phyloP scores from a whole-genome alignment of 257 asterid genomes.

The Misopates orontium region DNA sequence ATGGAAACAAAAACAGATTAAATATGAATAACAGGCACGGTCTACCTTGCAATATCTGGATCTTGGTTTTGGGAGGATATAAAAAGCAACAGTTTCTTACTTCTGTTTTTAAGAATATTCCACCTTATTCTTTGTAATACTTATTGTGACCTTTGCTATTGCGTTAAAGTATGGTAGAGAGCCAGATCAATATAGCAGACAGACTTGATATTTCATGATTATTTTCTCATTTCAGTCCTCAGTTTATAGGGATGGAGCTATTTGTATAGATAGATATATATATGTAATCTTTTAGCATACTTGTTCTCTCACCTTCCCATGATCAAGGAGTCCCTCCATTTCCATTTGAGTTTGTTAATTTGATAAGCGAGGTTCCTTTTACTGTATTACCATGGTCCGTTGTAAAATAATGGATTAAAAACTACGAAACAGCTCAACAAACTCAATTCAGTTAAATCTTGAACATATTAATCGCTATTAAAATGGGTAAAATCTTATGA shows the following conservation, averaged over 20 bases:
- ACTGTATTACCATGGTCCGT: not conserved
- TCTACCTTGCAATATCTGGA: not conserved
- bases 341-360: not conserved
- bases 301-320: constrained; percentile 10
- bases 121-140: not conserved
- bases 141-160: not conserved
- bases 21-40: not conserved
- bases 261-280: not conserved
- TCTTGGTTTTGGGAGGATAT: not conserved
- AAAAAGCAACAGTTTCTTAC: not conserved
- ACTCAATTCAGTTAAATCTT: not conserved
- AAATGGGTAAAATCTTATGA: not conserved
- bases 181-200: constrained; percentile 8
- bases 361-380: not conserved
- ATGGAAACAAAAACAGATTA: not conserved
- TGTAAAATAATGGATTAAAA: not conserved
- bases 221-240: not conserved
- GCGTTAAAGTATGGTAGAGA: not conserved
- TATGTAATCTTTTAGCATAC: not conserved
- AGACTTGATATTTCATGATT: not conserved
- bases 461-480: not conserved
- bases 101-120: not conserved
- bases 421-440: not conserved
- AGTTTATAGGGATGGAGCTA: constrained; percentile 2
- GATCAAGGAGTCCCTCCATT: constrained; percentile 12